Evolutionary conservation across 192 early-diverging fungal genomes (phyloP).

Genomic region (Podila verticillata): DNA sequence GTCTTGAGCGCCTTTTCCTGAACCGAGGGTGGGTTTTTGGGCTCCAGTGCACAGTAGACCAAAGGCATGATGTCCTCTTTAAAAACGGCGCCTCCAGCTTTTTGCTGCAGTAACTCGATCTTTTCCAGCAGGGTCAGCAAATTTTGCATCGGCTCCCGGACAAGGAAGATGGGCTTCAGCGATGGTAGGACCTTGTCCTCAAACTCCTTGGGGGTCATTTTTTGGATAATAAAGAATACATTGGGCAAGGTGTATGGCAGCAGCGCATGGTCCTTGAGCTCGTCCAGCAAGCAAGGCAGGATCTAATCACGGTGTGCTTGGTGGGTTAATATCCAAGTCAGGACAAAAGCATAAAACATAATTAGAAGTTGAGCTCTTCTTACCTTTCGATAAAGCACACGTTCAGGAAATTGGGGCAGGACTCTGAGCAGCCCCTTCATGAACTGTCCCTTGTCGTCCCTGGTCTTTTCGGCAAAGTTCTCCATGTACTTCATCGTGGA

Average conservation of each 20-base stretch:
- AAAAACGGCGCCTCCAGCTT: conserved; percentile 67
- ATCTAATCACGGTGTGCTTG: conserved; percentile 56
- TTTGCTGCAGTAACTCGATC: conserved; percentile 72
- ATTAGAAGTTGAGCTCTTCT: neutral
- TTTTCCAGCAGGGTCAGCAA: conserved; percentile 72
- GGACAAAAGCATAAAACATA: neutral
- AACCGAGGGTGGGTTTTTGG: conserved; percentile 58
- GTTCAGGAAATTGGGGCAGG: conserved; percentile 75
- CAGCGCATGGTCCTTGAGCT: conserved; percentile 79
- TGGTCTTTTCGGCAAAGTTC: conserved; percentile 78
- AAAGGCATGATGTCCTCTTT: conserved; percentile 82
- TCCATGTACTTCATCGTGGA: conserved; percentile 85
- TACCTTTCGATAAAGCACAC: conserved; percentile 77
- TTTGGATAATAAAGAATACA: conserved; percentile 75
- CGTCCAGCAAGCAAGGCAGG: conserved; percentile 72
- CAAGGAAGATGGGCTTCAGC: conserved; percentile 68
- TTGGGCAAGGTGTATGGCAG: conserved; percentile 80
- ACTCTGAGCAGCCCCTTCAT: conserved; percentile 79
- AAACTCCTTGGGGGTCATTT: conserved; percentile 70
- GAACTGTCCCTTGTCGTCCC: conserved; percentile 81
- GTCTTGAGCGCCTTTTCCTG: conserved; percentile 76
- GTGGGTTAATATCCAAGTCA: neutral
- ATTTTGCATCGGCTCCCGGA: conserved; percentile 74
- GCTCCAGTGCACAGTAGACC: conserved; percentile 72
- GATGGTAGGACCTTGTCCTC: conserved; percentile 66